phyloP scores from a whole-genome alignment of 306 rosid species.

The Ormosia semicastrata region DNA sequence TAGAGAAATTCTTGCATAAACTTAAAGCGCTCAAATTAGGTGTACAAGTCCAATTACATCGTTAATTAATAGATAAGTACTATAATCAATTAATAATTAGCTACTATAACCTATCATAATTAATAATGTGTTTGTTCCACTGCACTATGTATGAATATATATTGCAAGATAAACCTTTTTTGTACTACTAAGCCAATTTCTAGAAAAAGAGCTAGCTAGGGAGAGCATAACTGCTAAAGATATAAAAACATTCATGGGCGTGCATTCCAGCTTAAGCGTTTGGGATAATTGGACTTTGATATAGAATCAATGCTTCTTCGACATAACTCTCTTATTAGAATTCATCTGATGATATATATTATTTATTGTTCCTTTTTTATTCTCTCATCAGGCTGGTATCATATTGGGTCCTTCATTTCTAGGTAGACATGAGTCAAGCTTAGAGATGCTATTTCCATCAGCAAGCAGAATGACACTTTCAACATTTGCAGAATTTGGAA shows the following conservation, averaged over 20 bases:
- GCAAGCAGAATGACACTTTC: background rate
- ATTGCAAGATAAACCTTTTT: background rate
- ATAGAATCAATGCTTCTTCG: background rate
- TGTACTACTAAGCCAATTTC: background rate
- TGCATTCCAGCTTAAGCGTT: background rate
- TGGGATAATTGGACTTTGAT: background rate
- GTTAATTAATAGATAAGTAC: background rate
- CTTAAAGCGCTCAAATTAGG: background rate
- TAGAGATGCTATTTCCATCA: background rate
- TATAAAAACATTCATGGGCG: background rate
- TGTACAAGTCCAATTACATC: no score
- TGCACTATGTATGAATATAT: no score
- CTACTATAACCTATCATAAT: background rate
- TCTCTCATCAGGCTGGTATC: slow-evolving; percentile 30
- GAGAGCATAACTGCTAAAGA: background rate
- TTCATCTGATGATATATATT: background rate
- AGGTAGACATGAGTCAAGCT: background rate
- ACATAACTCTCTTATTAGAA: background rate
- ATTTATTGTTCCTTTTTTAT: background rate
- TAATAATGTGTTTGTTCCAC: no score
- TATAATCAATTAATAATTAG: background rate
- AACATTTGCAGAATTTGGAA: slow-evolving; percentile 41
- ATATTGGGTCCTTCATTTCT: slow-evolving; percentile 27
- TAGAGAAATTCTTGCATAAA: background rate
- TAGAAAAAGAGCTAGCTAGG: background rate